phyloP scores from a whole-genome alignment of 176 grass and related monocot species.

The Pontederia paniculata region DNA sequence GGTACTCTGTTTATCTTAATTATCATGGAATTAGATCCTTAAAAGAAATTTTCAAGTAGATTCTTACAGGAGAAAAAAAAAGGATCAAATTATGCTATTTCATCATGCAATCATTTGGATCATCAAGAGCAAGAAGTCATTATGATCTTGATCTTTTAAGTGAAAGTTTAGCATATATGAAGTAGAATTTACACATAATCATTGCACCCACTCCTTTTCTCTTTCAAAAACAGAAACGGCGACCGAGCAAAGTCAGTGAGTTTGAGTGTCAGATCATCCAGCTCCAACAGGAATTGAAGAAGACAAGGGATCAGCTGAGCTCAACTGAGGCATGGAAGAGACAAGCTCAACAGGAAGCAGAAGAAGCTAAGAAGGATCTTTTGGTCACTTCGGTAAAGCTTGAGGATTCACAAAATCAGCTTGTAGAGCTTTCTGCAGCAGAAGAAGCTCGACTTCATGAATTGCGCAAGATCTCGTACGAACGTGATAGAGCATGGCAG shows the following conservation, averaged over 20 bases:
- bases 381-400: constrained; percentile 28
- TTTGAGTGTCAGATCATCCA: constrained; percentile 56
- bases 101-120: too few relatives aligned
- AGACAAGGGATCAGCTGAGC: constrained; percentile 63
- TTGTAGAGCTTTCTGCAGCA: constrained; percentile 40
- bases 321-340: constrained; percentile 49
- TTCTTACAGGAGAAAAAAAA: too few relatives aligned
- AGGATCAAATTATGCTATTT: too few relatives aligned
- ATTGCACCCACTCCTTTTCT: too few relatives aligned
- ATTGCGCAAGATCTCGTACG: constrained; percentile 73
- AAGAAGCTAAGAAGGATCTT: constrained; percentile 42
- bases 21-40: too few relatives aligned
- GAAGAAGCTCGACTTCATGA: constrained; percentile 66
- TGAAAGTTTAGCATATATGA: too few relatives aligned
- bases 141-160: too few relatives aligned
- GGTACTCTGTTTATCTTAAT: too few relatives aligned
- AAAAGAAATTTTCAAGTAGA: too few relatives aligned
- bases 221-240: constrained; percentile 37
- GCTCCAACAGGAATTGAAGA: constrained; percentile 70
- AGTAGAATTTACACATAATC: too few relatives aligned
- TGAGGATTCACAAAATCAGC: constrained; percentile 35
- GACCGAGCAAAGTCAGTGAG: constrained; percentile 40
- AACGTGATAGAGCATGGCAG: constrained; percentile 93
- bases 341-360: constrained; percentile 59
- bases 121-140: too few relatives aligned